These are phyloP conservation scores for Peniophora sp. DNA, from an alignment of 1,284 basidiomycete species.

Conservation along the genomic window DNA sequence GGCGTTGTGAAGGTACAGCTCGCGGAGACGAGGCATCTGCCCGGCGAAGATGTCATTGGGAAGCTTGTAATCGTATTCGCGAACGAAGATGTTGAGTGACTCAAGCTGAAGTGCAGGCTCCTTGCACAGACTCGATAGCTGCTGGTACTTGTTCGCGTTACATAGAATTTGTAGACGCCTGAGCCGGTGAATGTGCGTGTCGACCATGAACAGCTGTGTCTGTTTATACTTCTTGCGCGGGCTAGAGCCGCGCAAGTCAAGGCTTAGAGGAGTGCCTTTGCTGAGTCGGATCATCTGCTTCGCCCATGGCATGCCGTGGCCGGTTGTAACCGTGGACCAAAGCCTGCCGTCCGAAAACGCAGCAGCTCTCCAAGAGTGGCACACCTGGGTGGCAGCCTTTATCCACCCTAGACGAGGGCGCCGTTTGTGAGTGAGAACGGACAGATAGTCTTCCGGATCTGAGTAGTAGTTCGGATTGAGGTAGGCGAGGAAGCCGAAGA, in stretches of 20 bases:
- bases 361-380: neutral
- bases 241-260: neutral
- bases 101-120: too few species aligned
- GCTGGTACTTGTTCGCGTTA: too few species aligned
- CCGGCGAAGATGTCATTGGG: too few species aligned
- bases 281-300: neutral
- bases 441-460: neutral
- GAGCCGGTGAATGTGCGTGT: too few species aligned
- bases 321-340: neutral
- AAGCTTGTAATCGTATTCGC: too few species aligned
- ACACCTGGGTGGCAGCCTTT: neutral
- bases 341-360: neutral
- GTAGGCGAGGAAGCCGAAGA: neutral
- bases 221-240: too few species aligned
- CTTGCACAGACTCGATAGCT: too few species aligned
- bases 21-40: too few species aligned
- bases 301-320: neutral
- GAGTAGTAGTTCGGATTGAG: neutral
- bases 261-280: neutral
- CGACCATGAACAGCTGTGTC: too few species aligned
- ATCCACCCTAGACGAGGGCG: neutral
- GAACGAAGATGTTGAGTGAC: too few species aligned
- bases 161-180: too few species aligned
- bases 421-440: neutral
- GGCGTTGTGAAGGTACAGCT: too few species aligned